Conservation (phyloP, 352 stramenopile genomes). For the Globisporangium canariense region DNA sequence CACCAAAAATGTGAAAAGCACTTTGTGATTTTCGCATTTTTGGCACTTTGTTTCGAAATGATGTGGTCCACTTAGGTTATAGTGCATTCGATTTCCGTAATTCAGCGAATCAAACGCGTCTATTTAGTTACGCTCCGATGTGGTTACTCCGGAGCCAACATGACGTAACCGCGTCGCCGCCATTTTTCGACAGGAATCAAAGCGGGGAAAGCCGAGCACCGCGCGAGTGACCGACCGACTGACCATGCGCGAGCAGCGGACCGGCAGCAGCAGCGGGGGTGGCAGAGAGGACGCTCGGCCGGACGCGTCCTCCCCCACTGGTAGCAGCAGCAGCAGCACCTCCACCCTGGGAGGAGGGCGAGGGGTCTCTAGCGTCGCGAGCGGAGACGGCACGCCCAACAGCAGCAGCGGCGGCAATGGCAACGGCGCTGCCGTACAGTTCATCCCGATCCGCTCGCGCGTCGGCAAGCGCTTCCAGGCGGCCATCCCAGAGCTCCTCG, state of each 20-base stretch:
- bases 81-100: too few relatives aligned
- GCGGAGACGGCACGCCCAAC: constrained; percentile 5
- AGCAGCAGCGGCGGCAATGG: neutral
- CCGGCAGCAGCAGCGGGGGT: neutral
- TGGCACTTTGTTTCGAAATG: too few relatives aligned
- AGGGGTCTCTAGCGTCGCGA: neutral
- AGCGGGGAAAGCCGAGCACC: neutral
- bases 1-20: too few relatives aligned
- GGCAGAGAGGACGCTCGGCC: neutral
- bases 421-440: constrained; percentile 28
- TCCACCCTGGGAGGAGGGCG: constrained; percentile 1
- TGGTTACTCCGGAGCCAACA: neutral
- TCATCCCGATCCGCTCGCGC: constrained; percentile 67
- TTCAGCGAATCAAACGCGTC: too few relatives aligned
- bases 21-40: too few relatives aligned
- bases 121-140: neutral
- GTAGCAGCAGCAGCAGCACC: constrained; percentile 10
- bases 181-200: constrained; percentile 16
- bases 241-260: constrained; percentile 17
- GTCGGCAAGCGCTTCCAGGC: constrained; percentile 84
- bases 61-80: too few relatives aligned
- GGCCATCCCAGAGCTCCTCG: constrained; percentile 50
- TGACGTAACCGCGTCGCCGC: neutral
- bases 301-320: constrained; percentile 8
- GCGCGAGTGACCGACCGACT: neutral